Evolutionary conservation across 108 stramenopile genomes (phyloP).

Genomic region (Nitzschia sp.): DNA sequence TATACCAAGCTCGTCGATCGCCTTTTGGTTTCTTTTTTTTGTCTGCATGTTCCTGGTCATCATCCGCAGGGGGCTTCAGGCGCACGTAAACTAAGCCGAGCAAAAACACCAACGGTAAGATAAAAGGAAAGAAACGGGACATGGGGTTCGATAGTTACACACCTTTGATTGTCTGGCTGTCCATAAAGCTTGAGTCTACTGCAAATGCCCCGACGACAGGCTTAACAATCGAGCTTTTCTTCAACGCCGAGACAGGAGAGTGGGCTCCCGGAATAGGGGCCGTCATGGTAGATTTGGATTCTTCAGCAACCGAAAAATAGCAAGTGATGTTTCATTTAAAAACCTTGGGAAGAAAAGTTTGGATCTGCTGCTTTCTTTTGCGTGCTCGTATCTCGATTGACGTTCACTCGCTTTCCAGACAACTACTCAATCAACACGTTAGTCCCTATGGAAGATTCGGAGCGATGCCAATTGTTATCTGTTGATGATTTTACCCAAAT

Average conservation of each 20-base stretch:
- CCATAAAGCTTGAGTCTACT: slow-evolving; percentile 1
- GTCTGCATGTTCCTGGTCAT: not conserved
- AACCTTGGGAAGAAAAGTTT: no score
- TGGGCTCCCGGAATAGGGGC: slow-evolving; percentile 9
- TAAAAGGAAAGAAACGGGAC: not conserved
- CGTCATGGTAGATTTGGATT: slow-evolving; percentile 12
- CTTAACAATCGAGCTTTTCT: not conserved
- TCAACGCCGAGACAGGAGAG: not conserved
- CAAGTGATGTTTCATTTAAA: no score
- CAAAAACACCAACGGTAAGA: not conserved
- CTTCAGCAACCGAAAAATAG: no score
- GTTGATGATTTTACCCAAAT: no score
- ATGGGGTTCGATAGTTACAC: not conserved
- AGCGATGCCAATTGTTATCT: no score
- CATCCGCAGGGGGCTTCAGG: slow-evolving; percentile 13
- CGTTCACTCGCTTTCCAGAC: no score
- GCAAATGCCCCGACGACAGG: slow-evolving; percentile 6
- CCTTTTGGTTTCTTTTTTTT: slow-evolving; percentile 14
- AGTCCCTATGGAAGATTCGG: no score
- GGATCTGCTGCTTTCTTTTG: no score
- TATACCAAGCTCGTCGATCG: slow-evolving; percentile 28
- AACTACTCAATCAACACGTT: no score
- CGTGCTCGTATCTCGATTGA: no score
- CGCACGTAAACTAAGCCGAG: slow-evolving; percentile 29
- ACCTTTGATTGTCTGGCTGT: slow-evolving; percentile 21